phyloP scores from a whole-genome alignment of 495 filamentous ascomycete species.

The Xylaria grammica region DNA sequence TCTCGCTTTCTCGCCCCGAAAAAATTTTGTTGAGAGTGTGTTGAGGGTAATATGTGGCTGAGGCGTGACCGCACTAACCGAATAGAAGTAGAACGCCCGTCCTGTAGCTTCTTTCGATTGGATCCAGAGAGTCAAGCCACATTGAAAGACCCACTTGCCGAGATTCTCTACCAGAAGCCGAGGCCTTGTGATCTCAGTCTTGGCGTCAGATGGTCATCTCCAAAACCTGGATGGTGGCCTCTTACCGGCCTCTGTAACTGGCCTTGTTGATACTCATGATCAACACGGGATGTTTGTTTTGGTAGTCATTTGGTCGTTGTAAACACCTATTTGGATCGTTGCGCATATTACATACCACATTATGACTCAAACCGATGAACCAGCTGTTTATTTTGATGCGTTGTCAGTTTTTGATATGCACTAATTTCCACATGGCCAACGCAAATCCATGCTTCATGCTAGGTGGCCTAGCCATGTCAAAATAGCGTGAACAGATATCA shows the following conservation, averaged over 20 bases:
- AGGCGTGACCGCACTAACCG: background rate
- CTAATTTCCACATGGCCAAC: conserved; percentile 5
- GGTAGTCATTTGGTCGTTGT: conserved; percentile 17
- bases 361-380: conserved; percentile 9
- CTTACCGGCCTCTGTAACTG: conserved; percentile 12
- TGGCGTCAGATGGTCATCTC: conserved; percentile 11
- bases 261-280: conserved; percentile 20
- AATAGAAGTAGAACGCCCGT: background rate
- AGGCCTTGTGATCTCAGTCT: conserved; percentile 9
- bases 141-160: background rate
- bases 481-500: background rate
- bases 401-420: conserved; percentile 13
- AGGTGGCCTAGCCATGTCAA: conserved; percentile 8
- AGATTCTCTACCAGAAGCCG: background rate
- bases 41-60: conserved; percentile 5
- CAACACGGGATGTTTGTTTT: conserved; percentile 10
- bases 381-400: conserved; percentile 17
- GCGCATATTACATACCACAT: conserved; percentile 9
- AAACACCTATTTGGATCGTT: conserved; percentile 6
- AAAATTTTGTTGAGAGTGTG: background rate
- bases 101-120: background rate
- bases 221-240: background rate
- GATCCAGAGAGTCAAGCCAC: conserved; percentile 13
- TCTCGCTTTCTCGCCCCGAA: background rate
- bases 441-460: background rate